Evolutionary conservation across 139 green algal genomes (phyloP).

Genomic region (Chlorella sp.): DNA sequence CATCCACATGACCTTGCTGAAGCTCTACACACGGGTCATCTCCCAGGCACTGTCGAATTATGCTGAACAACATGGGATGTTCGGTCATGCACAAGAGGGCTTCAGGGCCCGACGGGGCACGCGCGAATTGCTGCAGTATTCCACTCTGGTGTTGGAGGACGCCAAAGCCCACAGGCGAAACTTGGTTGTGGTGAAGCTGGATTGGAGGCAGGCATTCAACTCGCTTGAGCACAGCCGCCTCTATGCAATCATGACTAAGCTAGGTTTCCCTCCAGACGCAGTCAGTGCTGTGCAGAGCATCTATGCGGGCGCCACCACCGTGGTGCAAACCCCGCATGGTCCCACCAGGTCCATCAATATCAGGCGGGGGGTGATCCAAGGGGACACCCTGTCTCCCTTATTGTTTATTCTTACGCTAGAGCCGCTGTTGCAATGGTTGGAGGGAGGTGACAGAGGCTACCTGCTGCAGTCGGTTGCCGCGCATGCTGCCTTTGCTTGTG

Average conservation of each 20-base stretch:
- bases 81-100: neutral
- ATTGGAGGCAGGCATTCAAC: conserved; percentile 2
- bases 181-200: neutral
- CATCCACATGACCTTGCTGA: neutral
- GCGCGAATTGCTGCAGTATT: neutral
- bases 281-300: neutral
- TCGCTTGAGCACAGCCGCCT: neutral
- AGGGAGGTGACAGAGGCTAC: neutral
- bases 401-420: neutral
- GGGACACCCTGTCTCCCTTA: neutral
- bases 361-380: neutral
- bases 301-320: neutral
- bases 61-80: neutral
- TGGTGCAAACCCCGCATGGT: neutral
- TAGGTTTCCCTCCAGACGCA: neutral
- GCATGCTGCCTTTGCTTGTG: neutral
- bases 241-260: neutral
- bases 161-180: neutral
- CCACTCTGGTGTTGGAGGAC: neutral
- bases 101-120: neutral
- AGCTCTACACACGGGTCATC: neutral
- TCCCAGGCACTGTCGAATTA: neutral
- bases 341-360: neutral
- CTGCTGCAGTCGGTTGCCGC: neutral
- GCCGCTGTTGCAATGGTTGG: neutral